These are phyloP conservation scores for Fimicolochytrium jonesii DNA, from an alignment of 192 early-diverging fungal species.

Conservation along the genomic window DNA sequence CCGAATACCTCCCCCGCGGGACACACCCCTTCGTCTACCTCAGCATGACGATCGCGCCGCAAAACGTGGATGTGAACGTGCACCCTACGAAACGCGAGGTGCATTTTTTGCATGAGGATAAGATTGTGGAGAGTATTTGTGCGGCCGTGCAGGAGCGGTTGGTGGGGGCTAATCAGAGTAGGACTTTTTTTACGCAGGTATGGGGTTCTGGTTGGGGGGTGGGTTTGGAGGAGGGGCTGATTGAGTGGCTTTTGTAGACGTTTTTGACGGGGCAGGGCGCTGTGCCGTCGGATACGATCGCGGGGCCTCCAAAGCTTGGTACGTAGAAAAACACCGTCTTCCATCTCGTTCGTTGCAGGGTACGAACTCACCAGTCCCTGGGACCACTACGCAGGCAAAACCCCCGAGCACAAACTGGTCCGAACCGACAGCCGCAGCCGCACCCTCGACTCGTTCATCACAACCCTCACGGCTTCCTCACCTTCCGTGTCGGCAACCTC, in stretches of 20 bases:
- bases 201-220: neutral
- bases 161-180: conserved; percentile 63
- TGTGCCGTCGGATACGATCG: too few species aligned
- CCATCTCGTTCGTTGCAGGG: too few species aligned
- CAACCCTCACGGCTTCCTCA: conserved; percentile 13
- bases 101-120: conserved; percentile 88
- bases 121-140: conserved; percentile 64
- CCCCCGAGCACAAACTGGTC: conserved; percentile 70
- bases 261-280: neutral
- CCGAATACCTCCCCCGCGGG: conserved; percentile 76
- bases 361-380: too few species aligned
- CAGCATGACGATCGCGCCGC: conserved; percentile 77
- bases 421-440: conserved; percentile 79
- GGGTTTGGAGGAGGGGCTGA: too few species aligned
- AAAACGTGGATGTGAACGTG: conserved; percentile 95
- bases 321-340: too few species aligned
- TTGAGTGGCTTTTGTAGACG: neutral
- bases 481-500: neutral
- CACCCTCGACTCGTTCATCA: conserved; percentile 70
- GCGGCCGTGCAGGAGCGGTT: conserved; percentile 67
- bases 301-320: too few species aligned
- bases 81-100: conserved; percentile 95
- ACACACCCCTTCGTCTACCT: conserved; percentile 90
- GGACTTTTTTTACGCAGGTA: conserved; percentile 72
- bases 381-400: conserved; percentile 30